These are phyloP conservation scores for Rhodotorula diobovata DNA, from an alignment of 768 basidiomycete genomes.

Conservation along the genomic window DNA sequence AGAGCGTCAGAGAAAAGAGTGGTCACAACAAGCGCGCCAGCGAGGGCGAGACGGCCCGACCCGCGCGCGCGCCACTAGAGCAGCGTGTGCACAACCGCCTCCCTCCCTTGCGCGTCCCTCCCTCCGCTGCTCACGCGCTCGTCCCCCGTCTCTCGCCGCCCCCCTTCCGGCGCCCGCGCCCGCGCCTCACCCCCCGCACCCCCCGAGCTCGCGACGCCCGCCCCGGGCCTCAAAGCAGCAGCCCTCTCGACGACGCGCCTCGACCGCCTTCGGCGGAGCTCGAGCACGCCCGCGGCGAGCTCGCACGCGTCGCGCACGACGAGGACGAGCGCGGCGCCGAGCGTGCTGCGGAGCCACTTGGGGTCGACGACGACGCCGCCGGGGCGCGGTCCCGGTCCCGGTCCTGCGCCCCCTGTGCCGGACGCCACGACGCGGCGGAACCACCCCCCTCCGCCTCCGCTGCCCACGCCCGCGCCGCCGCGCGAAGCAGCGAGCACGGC, in stretches of 20 bases:
- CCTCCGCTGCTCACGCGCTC: constrained; percentile 4
- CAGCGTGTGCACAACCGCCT: neutral
- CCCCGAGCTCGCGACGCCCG: neutral
- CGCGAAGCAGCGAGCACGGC: constrained; percentile 8
- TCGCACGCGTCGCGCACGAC: constrained; percentile 24
- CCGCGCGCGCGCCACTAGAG: neutral
- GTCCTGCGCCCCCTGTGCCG: too few species aligned
- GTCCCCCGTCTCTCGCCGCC: too few species aligned
- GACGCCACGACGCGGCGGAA: neutral
- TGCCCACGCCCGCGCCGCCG: neutral
- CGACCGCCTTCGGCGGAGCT: constrained; percentile 18
- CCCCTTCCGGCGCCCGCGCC: neutral
- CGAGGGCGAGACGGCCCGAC: neutral
- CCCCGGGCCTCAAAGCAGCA: constrained; percentile 7
- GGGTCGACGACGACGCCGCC: constrained; percentile 37
- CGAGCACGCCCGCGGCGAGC: constrained; percentile 9
- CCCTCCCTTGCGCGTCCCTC: neutral
- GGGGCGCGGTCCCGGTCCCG: too few species aligned
- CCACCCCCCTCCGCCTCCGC: neutral
- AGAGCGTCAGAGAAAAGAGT: neutral
- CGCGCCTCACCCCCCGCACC: neutral
- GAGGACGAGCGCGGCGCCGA: constrained; percentile 41
- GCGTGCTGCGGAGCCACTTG: constrained; percentile 43
- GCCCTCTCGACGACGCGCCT: constrained; percentile 26
- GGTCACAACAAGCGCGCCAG: neutral